Percentiles rank a stretch among this genome's conserved stretches.
These are phyloP conservation scores for Aspergillus nanangensis DNA, from an alignment of 495 filamentous ascomycete species.

Conservation along the genomic window DNA sequence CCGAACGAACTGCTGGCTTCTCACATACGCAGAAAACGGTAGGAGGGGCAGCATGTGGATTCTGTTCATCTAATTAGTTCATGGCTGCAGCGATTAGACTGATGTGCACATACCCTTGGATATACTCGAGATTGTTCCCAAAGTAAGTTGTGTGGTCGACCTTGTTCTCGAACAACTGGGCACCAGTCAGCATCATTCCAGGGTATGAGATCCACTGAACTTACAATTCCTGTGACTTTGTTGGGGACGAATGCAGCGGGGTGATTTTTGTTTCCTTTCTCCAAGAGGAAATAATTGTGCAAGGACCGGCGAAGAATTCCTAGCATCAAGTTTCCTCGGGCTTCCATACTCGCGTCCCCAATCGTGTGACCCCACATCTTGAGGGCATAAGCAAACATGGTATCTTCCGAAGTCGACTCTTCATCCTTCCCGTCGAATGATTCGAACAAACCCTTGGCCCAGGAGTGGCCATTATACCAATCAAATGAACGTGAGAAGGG, in stretches of 20 bases:
- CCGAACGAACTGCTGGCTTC: slow-evolving; percentile 63
- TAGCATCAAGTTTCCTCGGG: slow-evolving; percentile 81
- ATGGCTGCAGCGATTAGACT: slow-evolving; percentile 2
- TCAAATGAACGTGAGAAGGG: slow-evolving; percentile 86
- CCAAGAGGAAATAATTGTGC: slow-evolving; percentile 77
- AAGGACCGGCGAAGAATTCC: slow-evolving; percentile 66
- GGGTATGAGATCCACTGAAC: slow-evolving; percentile 7
- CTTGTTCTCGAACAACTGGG: slow-evolving; percentile 91
- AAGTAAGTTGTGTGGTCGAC: slow-evolving; percentile 95
- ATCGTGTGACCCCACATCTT: slow-evolving; percentile 89
- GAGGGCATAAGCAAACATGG: slow-evolving; percentile 80
- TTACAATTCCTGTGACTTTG: slow-evolving; percentile 80
- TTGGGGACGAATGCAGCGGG: slow-evolving; percentile 75
- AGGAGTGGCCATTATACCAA: slow-evolving; percentile 93
- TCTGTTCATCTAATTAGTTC: slow-evolving; percentile 19
- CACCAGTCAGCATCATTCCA: slow-evolving; percentile 2
- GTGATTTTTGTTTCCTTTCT: slow-evolving; percentile 65
- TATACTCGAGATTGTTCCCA: slow-evolving; percentile 70
- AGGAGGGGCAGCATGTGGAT: slow-evolving; percentile 96
- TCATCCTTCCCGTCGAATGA: slow-evolving; percentile 89
- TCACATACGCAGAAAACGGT: slow-evolving; percentile 63
- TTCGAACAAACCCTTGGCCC: slow-evolving; percentile 93
- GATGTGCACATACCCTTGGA: slow-evolving; percentile 58
- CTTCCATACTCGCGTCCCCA: slow-evolving; percentile 76
- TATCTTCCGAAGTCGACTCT: slow-evolving; percentile 88